Base-by-base conservation (phyloP, 306 rosid genomes). In the Trifolium repens region DNA sequence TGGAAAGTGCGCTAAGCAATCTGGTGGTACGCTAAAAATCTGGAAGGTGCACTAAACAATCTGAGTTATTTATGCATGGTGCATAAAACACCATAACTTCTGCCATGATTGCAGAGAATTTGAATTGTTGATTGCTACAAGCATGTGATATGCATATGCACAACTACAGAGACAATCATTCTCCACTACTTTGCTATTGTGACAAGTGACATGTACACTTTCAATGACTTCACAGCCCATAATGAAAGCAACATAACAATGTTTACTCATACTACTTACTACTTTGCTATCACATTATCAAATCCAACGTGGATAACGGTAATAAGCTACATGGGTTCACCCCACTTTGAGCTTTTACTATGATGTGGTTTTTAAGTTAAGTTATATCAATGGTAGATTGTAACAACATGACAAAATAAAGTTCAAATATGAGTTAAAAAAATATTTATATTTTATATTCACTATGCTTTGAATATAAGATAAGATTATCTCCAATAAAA, bases 221-320 rank as follows among this genome's bases (percentile, higher is more conserved):
- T 67, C 7, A 8, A 59, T 65, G 72, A 81, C 73, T 81, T 62
- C 44, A 81, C 77, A 79, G 80, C 87, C 81, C 87, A 81, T 78
- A 19, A 66, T 70, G 92, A 86, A 77, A 86, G 86, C 86, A 81
- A 88, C 89, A 77, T 53, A 57, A 67, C 87, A 69, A 3, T 71
- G 22, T 46, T 58, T 46, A 49, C 55, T 57, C 5, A 50, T 59
- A 5, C 15, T 13, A 69, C 72, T 8, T 16, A 9, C 15, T 13
- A 69, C 72, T 12, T 16, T 57, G 32, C 67, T 2, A 61, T 75
- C 69, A 6, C 64, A 19, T 65, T 72, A 24, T 32, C 61, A 43
- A 58, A 16, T 53, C 78, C 84, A 76, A 69, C 71, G 52, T 71
- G 34, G 19, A 47, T 9, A 39, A 57, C 65, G 66, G 73, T 69